phyloP scores from a whole-genome alignment of 768 basidiomycete genomes.

The Boletus patriciae region DNA sequence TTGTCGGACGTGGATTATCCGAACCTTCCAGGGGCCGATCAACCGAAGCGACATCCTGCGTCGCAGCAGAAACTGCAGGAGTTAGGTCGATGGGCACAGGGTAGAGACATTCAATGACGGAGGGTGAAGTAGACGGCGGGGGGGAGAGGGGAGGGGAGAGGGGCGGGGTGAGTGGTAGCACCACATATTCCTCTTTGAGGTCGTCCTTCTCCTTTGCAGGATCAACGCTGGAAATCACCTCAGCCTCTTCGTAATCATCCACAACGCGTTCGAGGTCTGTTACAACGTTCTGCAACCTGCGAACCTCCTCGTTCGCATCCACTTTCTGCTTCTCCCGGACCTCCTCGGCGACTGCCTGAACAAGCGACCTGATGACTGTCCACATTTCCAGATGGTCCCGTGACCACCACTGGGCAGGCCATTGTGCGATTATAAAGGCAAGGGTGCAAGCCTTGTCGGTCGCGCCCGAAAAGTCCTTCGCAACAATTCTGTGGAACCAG shows the following conservation, averaged over 20 bases:
- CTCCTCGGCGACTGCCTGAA: conserved; percentile 64
- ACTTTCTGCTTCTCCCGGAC: conserved; percentile 50
- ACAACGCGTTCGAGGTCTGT: conserved; percentile 49
- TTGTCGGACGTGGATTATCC: conserved; percentile 9
- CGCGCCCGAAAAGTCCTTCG: conserved; percentile 40
- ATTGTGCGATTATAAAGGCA: conserved; percentile 54
- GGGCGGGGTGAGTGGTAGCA: conserved; percentile 23
- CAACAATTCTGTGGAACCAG: conserved; percentile 60
- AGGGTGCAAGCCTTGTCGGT: conserved; percentile 42
- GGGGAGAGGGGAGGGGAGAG: conserved; percentile 24
- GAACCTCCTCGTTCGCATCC: conserved; percentile 46
- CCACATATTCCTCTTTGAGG: conserved; percentile 8
- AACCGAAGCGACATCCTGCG: conserved; percentile 7
- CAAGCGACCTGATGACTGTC: conserved; percentile 57
- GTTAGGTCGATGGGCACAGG: not conserved
- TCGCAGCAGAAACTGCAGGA: conserved; percentile 3
- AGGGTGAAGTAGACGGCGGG: conserved; percentile 17
- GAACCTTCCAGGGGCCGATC: not conserved
- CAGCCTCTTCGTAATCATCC: conserved; percentile 39
- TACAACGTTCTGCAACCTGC: conserved; percentile 49
- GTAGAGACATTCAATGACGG: conserved; percentile 21
- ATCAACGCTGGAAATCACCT: conserved; percentile 25
- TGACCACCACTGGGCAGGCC: conserved; percentile 71
- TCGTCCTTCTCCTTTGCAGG: conserved; percentile 18
- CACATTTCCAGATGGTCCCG: conserved; percentile 63